Base-by-base conservation (phyloP, 2,329 filamentous ascomycete species). In the Neonectria faginata region DNA sequence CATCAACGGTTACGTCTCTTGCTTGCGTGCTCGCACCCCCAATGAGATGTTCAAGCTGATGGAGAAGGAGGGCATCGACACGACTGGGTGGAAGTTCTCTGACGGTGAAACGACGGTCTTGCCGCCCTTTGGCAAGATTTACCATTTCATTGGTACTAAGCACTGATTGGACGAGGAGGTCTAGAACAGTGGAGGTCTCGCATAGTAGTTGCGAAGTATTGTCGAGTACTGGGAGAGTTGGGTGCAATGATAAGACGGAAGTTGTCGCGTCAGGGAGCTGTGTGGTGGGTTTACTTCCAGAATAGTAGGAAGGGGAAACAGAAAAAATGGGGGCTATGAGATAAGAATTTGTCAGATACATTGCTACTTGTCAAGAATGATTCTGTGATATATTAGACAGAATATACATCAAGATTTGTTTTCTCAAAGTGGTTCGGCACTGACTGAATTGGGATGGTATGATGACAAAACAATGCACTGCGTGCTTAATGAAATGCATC, bases 1-100 rank as follows among this genome's bases (percentile, higher is more conserved):
- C 60, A 70, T 71, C 54, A 70, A 71, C 16, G 67, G 68, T 12
- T 70, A 71, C 27, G 69, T 70, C 3, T 70, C 69, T 0, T 71
- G 69, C 33, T 36, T 70, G 12, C 59, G 68, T 8, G 66, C 61
- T 0, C 67, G 69, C 2, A 70, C 69, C 5, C 64, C 66, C 0
- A 14, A 53, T 7, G 69, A 71, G 50, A 61, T 70, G 62, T 62
- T 67, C 14, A 60, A 55, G 47, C 36, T 71, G 39, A 68, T 70
- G 60, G 56, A 64, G 39, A 41, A 64, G 62, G 67, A 70, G 41
- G 67, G 62, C 4, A 64, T 70, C 22, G 62, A 71, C n/a, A 60
- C 59, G 7, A 57, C 57, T 3, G 60, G 56, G 3, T 71, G 69
- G 66, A 65, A 54, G 25, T 71, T 69, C 29, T 63, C 56, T 9